Evolutionary conservation across 441 rosid genomes (phyloP), one percentile per base, ranked within the genome.

Genomic region (Croton setiger): DNA sequence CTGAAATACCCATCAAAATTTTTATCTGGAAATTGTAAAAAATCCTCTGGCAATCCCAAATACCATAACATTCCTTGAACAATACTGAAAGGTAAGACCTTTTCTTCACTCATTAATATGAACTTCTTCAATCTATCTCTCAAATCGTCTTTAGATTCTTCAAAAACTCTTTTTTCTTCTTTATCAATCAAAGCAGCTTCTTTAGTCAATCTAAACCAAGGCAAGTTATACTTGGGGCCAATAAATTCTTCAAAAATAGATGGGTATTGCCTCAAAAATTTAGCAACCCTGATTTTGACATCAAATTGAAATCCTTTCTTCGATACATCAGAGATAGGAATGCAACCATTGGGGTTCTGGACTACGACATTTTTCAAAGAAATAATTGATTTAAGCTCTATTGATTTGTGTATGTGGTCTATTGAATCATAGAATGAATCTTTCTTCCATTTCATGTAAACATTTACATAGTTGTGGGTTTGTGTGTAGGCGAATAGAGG

Each of bases 401-500:
- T 21, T 1, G 96, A 93, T 49, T 77, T 79, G 82, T 86, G 86
- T 51, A 91, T 82, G 74, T 84, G 89, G 71, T 84, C 84, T 44
- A 93, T 81, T 18, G 88, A 80, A 58, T 91, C 96, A 18, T 63
- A 89, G 75, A 71, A 87, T 0, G 76, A 70, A 73, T 93, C 96
- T 74, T 81, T 88, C 66, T 87, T 93, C 96, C 92, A 88, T 81
- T 88, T 90, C 98, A 93, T 88, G 83, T 89, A 86, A 4, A 89
- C 96, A 66, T 86, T 74, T 10, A 92, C 96, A 59, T 92, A 88
- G 59, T 64, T 69, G n/a, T 74, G 76, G 53, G n/a, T 79, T 67
- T 80, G 93, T 58, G 64, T 58, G 76, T 66, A 71, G 1, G 57
- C n/a, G 56, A n/a, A 62, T 36, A 56, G 69, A 1, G 71, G 76